Evolutionary conservation across 192 early-diverging fungal species (phyloP), one percentile per base, ranked within the genome.

Genomic region (Coemansia sp.): DNA sequence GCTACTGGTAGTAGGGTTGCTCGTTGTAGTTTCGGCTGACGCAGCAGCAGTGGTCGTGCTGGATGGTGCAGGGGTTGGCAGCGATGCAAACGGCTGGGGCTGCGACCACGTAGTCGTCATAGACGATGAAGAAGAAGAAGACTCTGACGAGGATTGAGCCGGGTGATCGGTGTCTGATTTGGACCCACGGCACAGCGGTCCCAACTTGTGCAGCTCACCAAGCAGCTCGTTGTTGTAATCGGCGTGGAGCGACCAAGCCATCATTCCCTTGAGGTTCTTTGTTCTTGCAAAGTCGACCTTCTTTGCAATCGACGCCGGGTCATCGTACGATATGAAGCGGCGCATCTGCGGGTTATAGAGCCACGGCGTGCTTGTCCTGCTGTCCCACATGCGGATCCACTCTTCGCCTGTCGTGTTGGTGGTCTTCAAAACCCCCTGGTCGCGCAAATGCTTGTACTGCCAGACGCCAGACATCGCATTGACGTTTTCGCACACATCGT

Each of bases 291-390:
- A 79, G 3, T 84, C 76, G 9, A 89, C 84, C 67, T 93, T 93
- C 50, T 75, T 65, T 6, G 71, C 68, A 7, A 92, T 36, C 3
- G 89, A 91, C 35, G 79, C 67, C n/a, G 84, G 77, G 64, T 93
- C 92, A 61, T 93, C 92, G 66, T 92, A 93, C 10, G 90, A 89
- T 40, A 93, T 84, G 59, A 87, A 93, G 8, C 84, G 79, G 40
- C 87, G 86, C 64, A 77, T 81, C 9, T 77, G 66, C 10, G 84
- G 75, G 52, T 87, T 86, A 50, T 84, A 86, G 63, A 82, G 61
- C 79, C 86, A 85, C 33, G 86, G 86, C 20, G 83, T 85, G 34
- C 84, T 61, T 14, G 84, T 67, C 43, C 58, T 48, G 15, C 80
- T 62, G 63, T 89, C 86, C 86, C 85, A 87, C 52, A 83, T 59